Evolutionary conservation across 257 asterid species (phyloP).

Genomic region (Forsythia suspensa): DNA sequence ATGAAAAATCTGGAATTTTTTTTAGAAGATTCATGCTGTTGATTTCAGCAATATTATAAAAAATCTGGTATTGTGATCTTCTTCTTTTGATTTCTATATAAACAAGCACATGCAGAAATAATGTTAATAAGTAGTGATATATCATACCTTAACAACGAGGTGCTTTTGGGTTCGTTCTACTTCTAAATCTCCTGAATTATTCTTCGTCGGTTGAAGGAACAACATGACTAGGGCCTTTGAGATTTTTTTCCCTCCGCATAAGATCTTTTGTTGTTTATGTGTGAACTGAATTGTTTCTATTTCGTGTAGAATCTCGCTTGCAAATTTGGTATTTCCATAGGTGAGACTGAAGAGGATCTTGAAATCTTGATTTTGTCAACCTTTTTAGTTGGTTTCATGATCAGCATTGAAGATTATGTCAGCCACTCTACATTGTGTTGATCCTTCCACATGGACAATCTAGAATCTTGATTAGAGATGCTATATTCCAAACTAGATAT

Average conservation of each 20-base stretch:
- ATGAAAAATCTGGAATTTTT: no score
- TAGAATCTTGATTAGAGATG: no score
- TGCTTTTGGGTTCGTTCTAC: constrained; percentile 30
- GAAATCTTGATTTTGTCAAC: constrained; percentile 31
- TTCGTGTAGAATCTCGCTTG: constrained; percentile 29
- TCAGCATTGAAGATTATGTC: constrained; percentile 40
- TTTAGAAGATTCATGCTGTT: no score
- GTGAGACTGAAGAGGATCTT: constrained; percentile 27
- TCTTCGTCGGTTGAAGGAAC: constrained; percentile 36
- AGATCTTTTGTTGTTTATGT: constrained; percentile 35
- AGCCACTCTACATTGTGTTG: no score
- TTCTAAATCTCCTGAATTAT: constrained; percentile 25
- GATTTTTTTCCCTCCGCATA: constrained; percentile 40
- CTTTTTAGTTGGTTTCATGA: constrained; percentile 44
- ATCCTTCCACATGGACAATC: no score
- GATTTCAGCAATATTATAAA: no score
- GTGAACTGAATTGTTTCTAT: constrained; percentile 38
- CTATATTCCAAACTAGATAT: no score
- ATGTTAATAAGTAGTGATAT: constrained; percentile 30
- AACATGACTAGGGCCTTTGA: constrained; percentile 27
- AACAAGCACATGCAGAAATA: no score
- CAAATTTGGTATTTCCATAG: constrained; percentile 33
- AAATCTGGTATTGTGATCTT: no score
- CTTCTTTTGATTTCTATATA: no score
- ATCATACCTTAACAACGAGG: constrained; percentile 42